Conservation (phyloP, 257 asterid species). For the Fraxinus pennsylvanica region DNA sequence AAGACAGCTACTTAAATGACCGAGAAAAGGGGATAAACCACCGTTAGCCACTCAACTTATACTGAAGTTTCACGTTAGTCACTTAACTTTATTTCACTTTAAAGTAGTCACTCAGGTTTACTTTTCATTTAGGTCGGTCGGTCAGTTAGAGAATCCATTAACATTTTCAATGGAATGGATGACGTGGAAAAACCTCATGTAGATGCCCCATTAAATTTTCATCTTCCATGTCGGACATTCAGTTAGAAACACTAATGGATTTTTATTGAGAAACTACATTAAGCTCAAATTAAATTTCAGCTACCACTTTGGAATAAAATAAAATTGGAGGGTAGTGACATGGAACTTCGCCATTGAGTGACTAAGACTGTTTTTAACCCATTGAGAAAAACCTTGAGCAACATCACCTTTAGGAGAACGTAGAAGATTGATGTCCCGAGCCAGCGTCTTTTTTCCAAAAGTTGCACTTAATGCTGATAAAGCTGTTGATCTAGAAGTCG, state of each 20-base stretch:
- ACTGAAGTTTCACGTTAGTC: neutral
- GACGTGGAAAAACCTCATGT: neutral
- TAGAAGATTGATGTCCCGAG: slow-evolving; percentile 58
- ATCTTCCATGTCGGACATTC: neutral
- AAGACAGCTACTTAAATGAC: neutral
- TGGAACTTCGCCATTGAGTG: neutral
- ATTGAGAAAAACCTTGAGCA: slow-evolving; percentile 3
- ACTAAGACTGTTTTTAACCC: neutral
- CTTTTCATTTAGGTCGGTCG: neutral
- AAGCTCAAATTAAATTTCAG: neutral
- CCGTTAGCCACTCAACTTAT: neutral
- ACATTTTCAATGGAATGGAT: neutral
- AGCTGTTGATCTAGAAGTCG: slow-evolving; percentile 62
- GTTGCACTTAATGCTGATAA: slow-evolving; percentile 64
- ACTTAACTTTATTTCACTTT: neutral
- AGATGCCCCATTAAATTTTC: neutral
- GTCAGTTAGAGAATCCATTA: neutral
- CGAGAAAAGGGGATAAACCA: neutral
- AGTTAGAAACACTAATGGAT: neutral
- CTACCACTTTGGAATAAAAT: neutral
- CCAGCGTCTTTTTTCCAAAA: slow-evolving; percentile 68
- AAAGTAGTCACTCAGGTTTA: neutral
- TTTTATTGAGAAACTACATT: neutral
- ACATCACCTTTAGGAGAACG: slow-evolving; percentile 66
- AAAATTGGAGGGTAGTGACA: neutral